Conservation (phyloP, 1,284 basidiomycete genomes). For the Stygiomarasmius scandens region DNA sequence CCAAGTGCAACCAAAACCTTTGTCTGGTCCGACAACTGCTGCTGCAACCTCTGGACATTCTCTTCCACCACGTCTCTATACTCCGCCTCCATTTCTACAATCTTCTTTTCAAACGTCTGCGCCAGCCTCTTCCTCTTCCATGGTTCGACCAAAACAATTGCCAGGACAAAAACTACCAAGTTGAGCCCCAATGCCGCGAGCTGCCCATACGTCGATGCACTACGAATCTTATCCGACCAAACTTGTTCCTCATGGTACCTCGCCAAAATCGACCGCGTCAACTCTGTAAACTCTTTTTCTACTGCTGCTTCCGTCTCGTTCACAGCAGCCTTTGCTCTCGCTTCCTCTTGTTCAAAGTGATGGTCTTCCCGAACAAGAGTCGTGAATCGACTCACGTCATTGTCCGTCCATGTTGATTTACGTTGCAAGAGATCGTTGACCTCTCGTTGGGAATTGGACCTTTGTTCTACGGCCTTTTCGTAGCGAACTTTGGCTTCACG, state of each 20-base stretch:
- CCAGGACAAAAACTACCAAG: slow-evolving; percentile 84
- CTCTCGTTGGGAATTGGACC: slow-evolving; percentile 83
- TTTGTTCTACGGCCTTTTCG: slow-evolving; percentile 71
- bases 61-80: slow-evolving; percentile 49
- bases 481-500: slow-evolving; percentile 73
- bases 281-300: slow-evolving; percentile 81
- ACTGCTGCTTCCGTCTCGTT: slow-evolving; percentile 74
- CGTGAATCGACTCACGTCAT: slow-evolving; percentile 84
- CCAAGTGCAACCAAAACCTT: slow-evolving; percentile 9
- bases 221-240: slow-evolving; percentile 96
- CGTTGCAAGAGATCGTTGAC: slow-evolving; percentile 91
- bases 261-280: slow-evolving; percentile 85
- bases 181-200: slow-evolving; percentile 85
- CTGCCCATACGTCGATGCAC: slow-evolving; percentile 88
- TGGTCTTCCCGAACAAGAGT: slow-evolving; percentile 88
- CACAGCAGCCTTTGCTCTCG: slow-evolving; percentile 65
- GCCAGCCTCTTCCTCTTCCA: slow-evolving; percentile 88
- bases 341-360: slow-evolving; percentile 76
- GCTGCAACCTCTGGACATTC: slow-evolving; percentile 51
- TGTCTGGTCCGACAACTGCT: slow-evolving; percentile 55
- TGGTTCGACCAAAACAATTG: slow-evolving; percentile 88
- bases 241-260: slow-evolving; percentile 97
- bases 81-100: slow-evolving; percentile 72
- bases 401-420: slow-evolving; percentile 85
- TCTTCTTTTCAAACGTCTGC: slow-evolving; percentile 84